Evolutionary conservation across 768 basidiomycete species (phyloP), one percentile per base, ranked within the genome.

Genomic region (Rubroboletus satanas): DNA sequence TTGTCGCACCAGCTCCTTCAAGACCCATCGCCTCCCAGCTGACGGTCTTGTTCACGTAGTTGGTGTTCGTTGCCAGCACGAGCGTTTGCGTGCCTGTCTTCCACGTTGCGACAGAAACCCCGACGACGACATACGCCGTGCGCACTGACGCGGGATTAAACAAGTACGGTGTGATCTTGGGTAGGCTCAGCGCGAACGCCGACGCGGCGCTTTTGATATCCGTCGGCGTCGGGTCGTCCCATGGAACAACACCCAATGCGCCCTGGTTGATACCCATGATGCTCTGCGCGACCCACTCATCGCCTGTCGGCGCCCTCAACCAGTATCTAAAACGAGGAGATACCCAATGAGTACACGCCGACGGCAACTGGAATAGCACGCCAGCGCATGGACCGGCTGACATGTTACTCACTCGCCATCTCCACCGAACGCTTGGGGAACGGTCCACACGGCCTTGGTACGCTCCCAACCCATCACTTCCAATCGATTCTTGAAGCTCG

Each of bases 401-500:
- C 5, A 52, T 5, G 11, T 15, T 1, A 76, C 73, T 69, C 58
- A 66, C 61, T 57, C 45, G 50, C 36, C 15, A 7, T 14, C 62
- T 4, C 28, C 64, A 28, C 87, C 87, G 64, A 92, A 92, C 0
- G 79, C 88, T 68, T 92, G 90, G 0, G 88, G 87, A 1, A 91
- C 89, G 2, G 84, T 83, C 90, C 89, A 91, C 0, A 90, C 77
- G 1, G 85, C 79, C 65, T 87, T 84, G 6, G 77, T 81, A 11
- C 81, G 73, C 58, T 84, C 83, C 83, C 87, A 87, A 2, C 85
- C 87, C 57, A 85, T 79, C 45, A 80, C 74, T 56, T 81, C 78
- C 15, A 85, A 62, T 21, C 87, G 76, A 46, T 83, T 72, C 45
- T 71, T 71, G 70, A 85, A 90, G 54, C 84, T 77, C 47, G 87